Percentiles rank a stretch among this genome's conserved stretches.
phyloP scores from a whole-genome alignment of 2,329 filamentous ascomycete genomes.

The Pestalotiopsis sp. region DNA sequence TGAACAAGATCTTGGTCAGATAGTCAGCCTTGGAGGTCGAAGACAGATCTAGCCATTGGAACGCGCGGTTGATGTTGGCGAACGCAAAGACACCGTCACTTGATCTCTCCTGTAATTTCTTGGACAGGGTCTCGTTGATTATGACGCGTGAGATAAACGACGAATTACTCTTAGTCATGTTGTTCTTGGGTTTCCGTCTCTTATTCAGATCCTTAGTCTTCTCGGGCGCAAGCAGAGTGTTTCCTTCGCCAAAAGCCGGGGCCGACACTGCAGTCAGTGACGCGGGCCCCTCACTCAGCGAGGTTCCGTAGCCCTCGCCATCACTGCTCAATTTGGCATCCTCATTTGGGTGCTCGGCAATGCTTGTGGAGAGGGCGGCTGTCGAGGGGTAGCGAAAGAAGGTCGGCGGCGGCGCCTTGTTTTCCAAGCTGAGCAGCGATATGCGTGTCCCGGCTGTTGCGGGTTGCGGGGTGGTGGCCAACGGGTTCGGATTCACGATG shows the following conservation, averaged over 20 bases:
- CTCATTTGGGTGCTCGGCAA: constrained; percentile 64
- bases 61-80: constrained; percentile 91
- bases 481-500: constrained; percentile 82
- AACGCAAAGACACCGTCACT: constrained; percentile 84
- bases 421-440: constrained; percentile 72
- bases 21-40: constrained; percentile 81
- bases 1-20: constrained; percentile 93
- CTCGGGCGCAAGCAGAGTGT: constrained; percentile 66
- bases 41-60: constrained; percentile 93
- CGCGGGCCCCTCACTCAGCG: constrained; percentile 49
- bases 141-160: constrained; percentile 98
- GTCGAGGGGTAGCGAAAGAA: constrained; percentile 56
- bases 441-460: constrained; percentile 83
- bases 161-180: constrained; percentile 97
- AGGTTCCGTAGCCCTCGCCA: constrained; percentile 51
- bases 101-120: constrained; percentile 76
- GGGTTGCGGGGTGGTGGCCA: constrained; percentile 82
- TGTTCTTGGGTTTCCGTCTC: constrained; percentile 93
- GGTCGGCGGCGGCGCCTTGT: constrained; percentile 53
- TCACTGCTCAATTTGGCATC: constrained; percentile 61
- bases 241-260: constrained; percentile 84
- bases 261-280: constrained; percentile 43
- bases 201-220: constrained; percentile 74
- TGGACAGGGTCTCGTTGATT: constrained; percentile 77
- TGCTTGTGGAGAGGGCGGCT: constrained; percentile 51